Evolutionary conservation across 768 basidiomycete species (phyloP), one percentile per base, ranked within the genome.

Genomic region (Serendipita sp.): DNA sequence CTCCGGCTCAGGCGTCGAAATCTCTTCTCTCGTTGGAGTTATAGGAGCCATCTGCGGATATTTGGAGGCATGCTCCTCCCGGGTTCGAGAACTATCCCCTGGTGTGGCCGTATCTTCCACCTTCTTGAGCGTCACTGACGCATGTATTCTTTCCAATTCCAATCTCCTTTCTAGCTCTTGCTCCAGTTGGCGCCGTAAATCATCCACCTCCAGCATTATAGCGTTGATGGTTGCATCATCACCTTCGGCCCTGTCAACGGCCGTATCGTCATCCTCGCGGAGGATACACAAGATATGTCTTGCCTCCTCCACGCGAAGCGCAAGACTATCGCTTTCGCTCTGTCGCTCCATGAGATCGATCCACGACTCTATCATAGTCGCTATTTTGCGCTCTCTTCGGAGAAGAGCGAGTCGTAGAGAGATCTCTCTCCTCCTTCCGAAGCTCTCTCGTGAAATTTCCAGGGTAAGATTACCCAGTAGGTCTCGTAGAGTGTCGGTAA

Each of bases 341-440:
- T 31, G 24, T 31, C 33, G 11, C 20, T 58, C 24, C 24, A 58
- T 24, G 20, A n/a, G 17, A 34, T 58, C 33, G 53, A 82, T 72
- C 83, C 82, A 86, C 50, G 80, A 73, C 56, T 78, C 72, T 63
- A 90, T 67, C 4, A 73, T 76, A 66, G 84, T 82, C 1, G 76
- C 73, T 0, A 84, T 67, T 28, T 74, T 71, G 68, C 88, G 86
- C 68, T 90, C 88, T n/a, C 86, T 73, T 0, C 77, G 76, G 1
- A 84, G 73, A 67, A 88, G 74, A 0, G 77, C 75, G 2, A 91
- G 79, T 11, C 88, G 74, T 28, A 89, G 68, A 0, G 79, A 75
- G 0, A 89, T 79, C 68, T 92, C 89, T 34, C 85, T 75, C 24
- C 89, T 74, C 17, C 89, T 79, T 2, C 87, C 88, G 64, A 81